Evolutionary conservation across 2,329 filamentous ascomycete genomes (phyloP), one percentile per base, ranked within the genome.

Genomic region (Beauveria pseudobassiana): DNA sequence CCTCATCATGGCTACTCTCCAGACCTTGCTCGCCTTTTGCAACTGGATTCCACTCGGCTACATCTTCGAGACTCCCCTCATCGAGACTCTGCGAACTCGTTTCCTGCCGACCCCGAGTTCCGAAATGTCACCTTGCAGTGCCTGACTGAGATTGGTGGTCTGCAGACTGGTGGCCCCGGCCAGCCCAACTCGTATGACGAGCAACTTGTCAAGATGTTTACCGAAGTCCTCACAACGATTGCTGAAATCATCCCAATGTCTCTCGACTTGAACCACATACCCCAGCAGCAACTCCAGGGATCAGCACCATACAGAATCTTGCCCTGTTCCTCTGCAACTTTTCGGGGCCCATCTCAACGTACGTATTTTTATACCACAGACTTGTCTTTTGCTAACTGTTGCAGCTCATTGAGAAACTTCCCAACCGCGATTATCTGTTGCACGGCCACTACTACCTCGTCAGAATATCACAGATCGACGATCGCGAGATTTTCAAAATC

Each of bases 21-120:
- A 98, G 78, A 99, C 95, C 0, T 81, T 99, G 42, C 83, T 99
- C 59, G 90, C 93, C 63, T 99, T 99, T 77, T 89, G 96, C 74
- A 98, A 98, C 81, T 99, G 95, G 95, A 99, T 99, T 62, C 95
- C 95, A 0, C 80, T 99, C 45, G 95, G 96, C 62, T 99, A 97
- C 77, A 98, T 99, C 68, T 99, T 99, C 76, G 95, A 99, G 81
- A 99, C 93, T 0, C 87, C 90, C 42, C 87, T 99, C 66, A 98
- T 99, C 75, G 92, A 96, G 71, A 98, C 93, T 0, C 80, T 99
- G 64, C 87, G 95, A 67, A 96, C 89, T 62, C 87, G 95, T 59
- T 99, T 99, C 76, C 82, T 99, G 63, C 91, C 96, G 69, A 87
- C 91, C 30, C 93, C 45, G 93, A 97, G 70, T 99, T 98, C 78